Percentiles rank a stretch among this genome's conserved stretches.
Conservation (phyloP, 2,329 filamentous ascomycete genomes). For the Phialophora expanda region DNA sequence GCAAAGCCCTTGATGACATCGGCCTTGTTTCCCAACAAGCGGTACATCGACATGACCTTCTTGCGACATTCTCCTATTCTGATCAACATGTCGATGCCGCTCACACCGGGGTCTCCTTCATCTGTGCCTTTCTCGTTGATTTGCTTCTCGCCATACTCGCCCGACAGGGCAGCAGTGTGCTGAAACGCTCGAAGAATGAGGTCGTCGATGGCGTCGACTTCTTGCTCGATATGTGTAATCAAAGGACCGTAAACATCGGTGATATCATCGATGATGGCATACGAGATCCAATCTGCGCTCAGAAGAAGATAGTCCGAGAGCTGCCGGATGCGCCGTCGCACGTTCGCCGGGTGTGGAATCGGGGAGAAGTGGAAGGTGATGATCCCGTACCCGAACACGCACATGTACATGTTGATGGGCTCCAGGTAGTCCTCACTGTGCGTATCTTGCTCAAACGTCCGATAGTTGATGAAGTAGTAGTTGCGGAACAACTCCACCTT, state of each 20-base stretch:
- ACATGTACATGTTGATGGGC: slow-evolving; percentile 95
- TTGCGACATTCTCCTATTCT: slow-evolving; percentile 93
- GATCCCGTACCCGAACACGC: slow-evolving; percentile 94
- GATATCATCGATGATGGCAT: slow-evolving; percentile 97
- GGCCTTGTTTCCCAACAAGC: slow-evolving; percentile 92
- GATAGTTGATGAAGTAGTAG: slow-evolving; percentile 99
- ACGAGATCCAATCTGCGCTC: slow-evolving; percentile 96
- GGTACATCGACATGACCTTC: slow-evolving; percentile 94
- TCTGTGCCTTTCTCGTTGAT: slow-evolving; percentile 51
- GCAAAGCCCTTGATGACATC: slow-evolving; percentile 99
- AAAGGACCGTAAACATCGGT: slow-evolving; percentile 94
- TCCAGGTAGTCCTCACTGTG: slow-evolving; percentile 89
- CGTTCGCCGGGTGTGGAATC: slow-evolving; percentile 94
- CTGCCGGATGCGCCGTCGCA: slow-evolving; percentile 89
- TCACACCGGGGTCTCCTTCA: slow-evolving; percentile 49
- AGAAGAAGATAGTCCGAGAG: slow-evolving; percentile 91
- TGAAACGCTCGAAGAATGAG: slow-evolving; percentile 83
- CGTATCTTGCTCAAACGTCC: slow-evolving; percentile 93
- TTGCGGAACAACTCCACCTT: slow-evolving; percentile 97
- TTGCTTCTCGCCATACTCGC: slow-evolving; percentile 47
- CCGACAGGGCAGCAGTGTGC: slow-evolving; percentile 46
- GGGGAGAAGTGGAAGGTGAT: slow-evolving; percentile 94
- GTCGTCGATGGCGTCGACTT: slow-evolving; percentile 97
- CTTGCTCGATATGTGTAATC: slow-evolving; percentile 90
- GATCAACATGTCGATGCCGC: slow-evolving; percentile 81